A percentile compares a stretch with the other conserved stretches of the same genome.
Conservation (phyloP, 352 stramenopile species). For the Globisporangium polare region DNA sequence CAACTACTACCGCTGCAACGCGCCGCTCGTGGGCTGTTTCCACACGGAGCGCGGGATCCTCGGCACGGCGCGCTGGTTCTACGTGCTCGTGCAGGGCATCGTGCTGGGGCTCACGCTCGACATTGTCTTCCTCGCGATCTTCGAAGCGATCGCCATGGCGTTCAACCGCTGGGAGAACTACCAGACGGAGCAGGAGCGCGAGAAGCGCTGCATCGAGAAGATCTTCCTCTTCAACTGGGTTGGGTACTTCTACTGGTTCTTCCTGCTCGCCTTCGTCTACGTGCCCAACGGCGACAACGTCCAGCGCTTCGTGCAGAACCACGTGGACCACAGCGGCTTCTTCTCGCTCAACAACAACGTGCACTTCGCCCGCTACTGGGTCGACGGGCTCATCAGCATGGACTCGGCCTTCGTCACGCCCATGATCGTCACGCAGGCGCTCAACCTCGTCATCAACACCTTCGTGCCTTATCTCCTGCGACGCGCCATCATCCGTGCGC, state of each 20-base stretch:
- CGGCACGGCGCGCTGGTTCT: slow-evolving; percentile 59
- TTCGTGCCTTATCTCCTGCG: slow-evolving; percentile 55
- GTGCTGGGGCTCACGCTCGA: slow-evolving; percentile 59
- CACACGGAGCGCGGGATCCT: slow-evolving; percentile 47
- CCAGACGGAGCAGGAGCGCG: slow-evolving; percentile 45
- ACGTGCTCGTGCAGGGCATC: slow-evolving; percentile 57
- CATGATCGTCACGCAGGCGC: slow-evolving; percentile 65
- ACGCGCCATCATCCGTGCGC: slow-evolving; percentile 36
- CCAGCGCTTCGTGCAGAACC: slow-evolving; percentile 34
- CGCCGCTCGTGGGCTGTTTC: slow-evolving; percentile 46
- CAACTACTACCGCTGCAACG: slow-evolving; percentile 50
- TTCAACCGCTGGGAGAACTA: slow-evolving; percentile 74
- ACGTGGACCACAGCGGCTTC: slow-evolving; percentile 33
- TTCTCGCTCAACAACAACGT: slow-evolving; percentile 36
- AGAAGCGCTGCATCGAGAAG: slow-evolving; percentile 51
- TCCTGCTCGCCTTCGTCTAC: slow-evolving; percentile 60
- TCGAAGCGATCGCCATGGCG: slow-evolving; percentile 40
- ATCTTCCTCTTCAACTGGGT: slow-evolving; percentile 75
- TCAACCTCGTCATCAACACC: slow-evolving; percentile 67
- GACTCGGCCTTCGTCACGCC: slow-evolving; percentile 62
- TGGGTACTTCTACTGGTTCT: slow-evolving; percentile 74
- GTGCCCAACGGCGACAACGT: slow-evolving; percentile 48
- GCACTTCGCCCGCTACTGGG: slow-evolving; percentile 58
- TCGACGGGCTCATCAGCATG: slow-evolving; percentile 55
- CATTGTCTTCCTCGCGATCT: slow-evolving; percentile 64